Conservation (phyloP, 129 eudicot species). For the Kitagawia praeruptora region DNA sequence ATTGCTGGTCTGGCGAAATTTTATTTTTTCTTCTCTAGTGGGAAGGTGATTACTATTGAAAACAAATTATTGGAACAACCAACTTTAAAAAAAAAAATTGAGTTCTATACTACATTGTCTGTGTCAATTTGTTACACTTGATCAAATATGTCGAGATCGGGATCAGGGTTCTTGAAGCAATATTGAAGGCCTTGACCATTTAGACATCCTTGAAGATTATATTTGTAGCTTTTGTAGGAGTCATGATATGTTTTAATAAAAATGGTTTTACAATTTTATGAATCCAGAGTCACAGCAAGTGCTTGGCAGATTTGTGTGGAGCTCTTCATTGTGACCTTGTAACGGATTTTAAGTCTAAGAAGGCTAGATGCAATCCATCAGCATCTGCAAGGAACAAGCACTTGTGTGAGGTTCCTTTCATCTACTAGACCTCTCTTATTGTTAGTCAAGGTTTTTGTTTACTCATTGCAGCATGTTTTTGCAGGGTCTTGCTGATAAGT, state of each 20-base stretch:
- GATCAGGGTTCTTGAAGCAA: not conserved
- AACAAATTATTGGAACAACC: not conserved
- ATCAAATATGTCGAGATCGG: not conserved
- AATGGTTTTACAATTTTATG: slow-evolving; percentile 8
- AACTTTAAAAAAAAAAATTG: not conserved
- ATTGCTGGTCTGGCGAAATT: not conserved
- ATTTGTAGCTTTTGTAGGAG: not conserved
- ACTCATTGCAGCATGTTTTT: slow-evolving; percentile 16
- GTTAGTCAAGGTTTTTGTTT: slow-evolving; percentile 9
- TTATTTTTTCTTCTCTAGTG: not conserved
- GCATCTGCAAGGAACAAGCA: slow-evolving; percentile 81
- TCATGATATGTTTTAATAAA: not conserved
- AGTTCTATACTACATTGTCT: not conserved
- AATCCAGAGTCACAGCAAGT: slow-evolving; percentile 71
- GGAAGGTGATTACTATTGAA: not conserved
- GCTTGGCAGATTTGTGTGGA: slow-evolving; percentile 87
- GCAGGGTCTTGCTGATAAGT: slow-evolving; percentile 78
- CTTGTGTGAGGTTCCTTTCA: slow-evolving; percentile 79
- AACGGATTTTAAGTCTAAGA: slow-evolving; percentile 37
- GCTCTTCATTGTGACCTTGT: slow-evolving; percentile 81
- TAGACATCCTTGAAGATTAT: not conserved
- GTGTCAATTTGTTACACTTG: not conserved
- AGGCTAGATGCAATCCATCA: slow-evolving; percentile 83
- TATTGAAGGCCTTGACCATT: not conserved
- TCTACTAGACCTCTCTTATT: slow-evolving; percentile 12